phyloP scores from a whole-genome alignment of 176 grass and related monocot species.

The Oryza glumipatula region DNA sequence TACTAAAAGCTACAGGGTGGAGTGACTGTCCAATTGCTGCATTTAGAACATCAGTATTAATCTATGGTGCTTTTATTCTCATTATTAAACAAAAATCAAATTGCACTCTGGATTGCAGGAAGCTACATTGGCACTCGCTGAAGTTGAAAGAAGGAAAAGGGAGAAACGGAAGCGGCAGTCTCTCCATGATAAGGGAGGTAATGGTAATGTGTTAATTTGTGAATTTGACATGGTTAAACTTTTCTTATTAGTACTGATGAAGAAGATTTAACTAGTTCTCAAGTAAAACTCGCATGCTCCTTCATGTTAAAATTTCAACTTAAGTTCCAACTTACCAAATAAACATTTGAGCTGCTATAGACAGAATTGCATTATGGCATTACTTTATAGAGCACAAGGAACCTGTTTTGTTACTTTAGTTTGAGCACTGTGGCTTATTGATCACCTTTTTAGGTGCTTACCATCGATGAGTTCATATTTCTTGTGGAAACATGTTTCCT shows the following conservation, averaged over 20 bases:
- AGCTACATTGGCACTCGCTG: constrained; percentile 75
- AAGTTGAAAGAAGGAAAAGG: constrained; percentile 84
- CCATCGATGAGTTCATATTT: neutral
- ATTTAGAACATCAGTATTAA: neutral
- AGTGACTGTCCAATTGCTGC: neutral
- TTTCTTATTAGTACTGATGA: neutral
- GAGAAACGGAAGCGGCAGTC: constrained; percentile 57
- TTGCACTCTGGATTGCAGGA: constrained; percentile 57
- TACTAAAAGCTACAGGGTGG: neutral
- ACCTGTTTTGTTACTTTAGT: constrained; percentile 30
- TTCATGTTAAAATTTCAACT: neutral
- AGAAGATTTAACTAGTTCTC: neutral
- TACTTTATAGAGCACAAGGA: constrained; percentile 2
- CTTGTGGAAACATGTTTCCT: neutral
- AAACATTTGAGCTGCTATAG: neutral
- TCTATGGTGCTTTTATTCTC: constrained; percentile 4
- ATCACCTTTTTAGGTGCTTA: constrained; percentile 2
- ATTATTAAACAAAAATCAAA: constrained; percentile 23
- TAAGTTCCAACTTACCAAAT: neutral
- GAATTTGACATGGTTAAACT: constrained; percentile 1
- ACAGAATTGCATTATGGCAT: neutral
- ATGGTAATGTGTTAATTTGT: constrained; percentile 46
- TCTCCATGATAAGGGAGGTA: constrained; percentile 58
- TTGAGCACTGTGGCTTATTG: neutral
- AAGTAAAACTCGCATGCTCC: neutral